Evolutionary conservation across 2,329 filamentous ascomycete species (phyloP), one percentile per base, ranked within the genome.

Genomic region (Macrophomina phaseolina): DNA sequence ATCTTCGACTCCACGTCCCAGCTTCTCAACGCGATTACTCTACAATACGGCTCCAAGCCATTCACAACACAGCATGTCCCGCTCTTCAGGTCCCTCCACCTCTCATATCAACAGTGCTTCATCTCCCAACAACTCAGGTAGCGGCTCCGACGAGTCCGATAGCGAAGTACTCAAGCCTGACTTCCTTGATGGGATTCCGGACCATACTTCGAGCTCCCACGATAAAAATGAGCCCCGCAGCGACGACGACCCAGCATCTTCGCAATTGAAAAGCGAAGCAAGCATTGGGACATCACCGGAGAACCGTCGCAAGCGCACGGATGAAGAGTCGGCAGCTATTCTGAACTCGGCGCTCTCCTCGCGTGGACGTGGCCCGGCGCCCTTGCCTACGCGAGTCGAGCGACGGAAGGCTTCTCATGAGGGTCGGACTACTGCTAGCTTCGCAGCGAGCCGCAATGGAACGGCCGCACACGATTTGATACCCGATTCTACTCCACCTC

Each of bases 101-200:
- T 23, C 28, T 30, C 42, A 34, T 12, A 11, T 48, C 42, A 34
- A 8, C 23, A 23, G 3, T 23, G n/a, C 18, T 45, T 32, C 4
- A 11, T 28, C 9, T 23, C 9, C 6, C 42, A 28, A 30, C 40
- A 36, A 36, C 30, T 23, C 42, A 38, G 30, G 30, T 16, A 60
- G 56, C 38, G 18, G 11, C 6, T 38, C 52, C 52, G 23, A 38
- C 9, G n/a, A 38, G 6, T 49, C 45, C 58, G 56, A 46, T 6
- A 11, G 49, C 30, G 58, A 62, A 32, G 28, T 62, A 7, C 46
- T 62, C 7, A 49, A 49, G 32, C n/a, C n/a, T 7, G 58, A 62
- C 45, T 62, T 62, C 7, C 58, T 62, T n/a, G 30, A 51, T 3
- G 58, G 58, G n/a, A 23, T 62, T 11, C 2, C 58, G 1, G 16